These are phyloP conservation scores for Lentinula guzmanii DNA, from an alignment of 768 basidiomycete species.

Conservation along the genomic window DNA sequence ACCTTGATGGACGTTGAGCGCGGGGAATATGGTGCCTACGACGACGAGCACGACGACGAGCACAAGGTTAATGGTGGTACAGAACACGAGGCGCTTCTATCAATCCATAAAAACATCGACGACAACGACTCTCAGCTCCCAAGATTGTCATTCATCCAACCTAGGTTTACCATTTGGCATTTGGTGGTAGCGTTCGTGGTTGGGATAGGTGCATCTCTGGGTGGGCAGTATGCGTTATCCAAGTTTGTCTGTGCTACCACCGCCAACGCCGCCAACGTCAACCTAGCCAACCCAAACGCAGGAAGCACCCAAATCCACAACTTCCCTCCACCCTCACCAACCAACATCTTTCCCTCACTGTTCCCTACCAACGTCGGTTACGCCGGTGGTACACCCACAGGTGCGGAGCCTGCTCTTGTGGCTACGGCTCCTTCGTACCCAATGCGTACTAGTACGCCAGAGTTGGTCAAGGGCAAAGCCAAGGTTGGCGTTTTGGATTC, in stretches of 20 bases:
- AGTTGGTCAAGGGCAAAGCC: constrained; percentile 42
- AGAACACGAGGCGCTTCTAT: constrained; percentile 33
- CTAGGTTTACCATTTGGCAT: no score
- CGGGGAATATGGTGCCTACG: constrained; percentile 5
- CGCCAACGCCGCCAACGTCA: constrained; percentile 14
- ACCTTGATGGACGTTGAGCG: constrained; percentile 7
- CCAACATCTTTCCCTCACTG: constrained; percentile 62
- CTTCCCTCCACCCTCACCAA: constrained; percentile 70
- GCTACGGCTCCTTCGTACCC: constrained; percentile 77
- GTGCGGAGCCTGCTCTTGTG: constrained; percentile 69
- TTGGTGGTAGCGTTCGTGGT: no score
- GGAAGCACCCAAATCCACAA: constrained; percentile 66
- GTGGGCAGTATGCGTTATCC: no score
- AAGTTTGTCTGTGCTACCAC: no score
- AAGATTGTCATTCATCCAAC: no score
- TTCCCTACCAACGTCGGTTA: constrained; percentile 80
- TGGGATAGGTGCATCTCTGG: no score
- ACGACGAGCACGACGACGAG: constrained; percentile 13
- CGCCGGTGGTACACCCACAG: constrained; percentile 72
- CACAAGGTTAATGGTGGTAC: not conserved
- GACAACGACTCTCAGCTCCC: no score
- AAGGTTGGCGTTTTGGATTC: not conserved
- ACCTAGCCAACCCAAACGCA: constrained; percentile 56
- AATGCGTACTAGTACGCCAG: constrained; percentile 61
- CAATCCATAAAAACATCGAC: constrained; percentile 7